A percentile compares a stretch with the other conserved stretches of the same genome.
Conservation (phyloP, 208 protist genomes). For the Leishmania turanica region DNA sequence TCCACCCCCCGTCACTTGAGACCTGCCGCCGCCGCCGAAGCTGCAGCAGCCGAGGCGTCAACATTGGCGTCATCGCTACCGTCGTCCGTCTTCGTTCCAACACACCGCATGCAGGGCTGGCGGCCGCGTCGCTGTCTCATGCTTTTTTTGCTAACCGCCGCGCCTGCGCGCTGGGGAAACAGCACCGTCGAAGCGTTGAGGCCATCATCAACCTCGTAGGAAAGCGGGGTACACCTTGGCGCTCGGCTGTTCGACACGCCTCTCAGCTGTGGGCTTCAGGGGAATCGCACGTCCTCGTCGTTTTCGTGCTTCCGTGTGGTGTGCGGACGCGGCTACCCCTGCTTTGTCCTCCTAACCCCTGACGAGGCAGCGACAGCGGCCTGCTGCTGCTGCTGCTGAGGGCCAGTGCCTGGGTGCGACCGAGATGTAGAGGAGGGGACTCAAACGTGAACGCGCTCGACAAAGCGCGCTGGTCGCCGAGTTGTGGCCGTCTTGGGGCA, state of each 20-base stretch:
- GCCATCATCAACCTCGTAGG: slow-evolving; percentile 46
- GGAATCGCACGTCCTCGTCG: slow-evolving; percentile 17
- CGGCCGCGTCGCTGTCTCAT: slow-evolving; percentile 34
- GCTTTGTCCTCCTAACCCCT: slow-evolving; percentile 1
- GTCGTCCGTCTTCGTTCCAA: slow-evolving; percentile 41
- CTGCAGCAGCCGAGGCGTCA: slow-evolving; percentile 18
- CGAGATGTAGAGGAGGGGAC: neutral
- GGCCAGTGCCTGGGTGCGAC: neutral
- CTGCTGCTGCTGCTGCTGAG: neutral
- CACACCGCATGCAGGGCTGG: slow-evolving; percentile 55
- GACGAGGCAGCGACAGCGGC: neutral
- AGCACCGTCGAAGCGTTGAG: slow-evolving; percentile 29
- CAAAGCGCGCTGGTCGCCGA: neutral
- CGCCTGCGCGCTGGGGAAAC: slow-evolving; percentile 22
- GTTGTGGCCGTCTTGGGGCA: neutral
- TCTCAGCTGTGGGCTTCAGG: slow-evolving; percentile 19
- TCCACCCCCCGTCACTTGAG: too few relatives aligned
- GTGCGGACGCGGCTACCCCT: slow-evolving; percentile 42
- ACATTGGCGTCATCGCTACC: slow-evolving; percentile 26
- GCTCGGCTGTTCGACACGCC: slow-evolving; percentile 17
- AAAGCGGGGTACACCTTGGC: slow-evolving; percentile 47
- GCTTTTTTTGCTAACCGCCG: slow-evolving; percentile 41
- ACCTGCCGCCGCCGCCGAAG: slow-evolving; percentile 5
- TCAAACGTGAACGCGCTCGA: neutral
- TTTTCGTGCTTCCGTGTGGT: slow-evolving; percentile 48